These are phyloP conservation scores for Leersia perrieri DNA, from an alignment of 176 grass and related monocot genomes.

Conservation along the genomic window DNA sequence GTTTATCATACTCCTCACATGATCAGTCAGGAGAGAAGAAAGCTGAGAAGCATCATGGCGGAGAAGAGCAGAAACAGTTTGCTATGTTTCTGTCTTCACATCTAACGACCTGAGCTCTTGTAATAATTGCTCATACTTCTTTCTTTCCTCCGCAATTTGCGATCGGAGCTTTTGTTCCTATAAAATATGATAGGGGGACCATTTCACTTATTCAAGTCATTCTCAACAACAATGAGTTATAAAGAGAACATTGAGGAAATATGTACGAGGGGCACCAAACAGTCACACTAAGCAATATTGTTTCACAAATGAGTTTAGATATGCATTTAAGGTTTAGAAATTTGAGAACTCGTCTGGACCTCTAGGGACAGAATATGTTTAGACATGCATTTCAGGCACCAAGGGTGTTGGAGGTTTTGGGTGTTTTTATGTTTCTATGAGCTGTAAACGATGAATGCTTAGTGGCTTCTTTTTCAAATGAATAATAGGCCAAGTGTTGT, in stretches of 20 bases:
- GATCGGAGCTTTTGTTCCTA: slow-evolving; percentile 74
- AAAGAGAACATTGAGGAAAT: neutral
- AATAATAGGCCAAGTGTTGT: too few relatives aligned
- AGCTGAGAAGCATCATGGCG: neutral
- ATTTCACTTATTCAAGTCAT: slow-evolving; percentile 29
- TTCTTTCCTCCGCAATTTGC: slow-evolving; percentile 60
- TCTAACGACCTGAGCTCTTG: slow-evolving; percentile 50
- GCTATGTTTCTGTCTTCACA: slow-evolving; percentile 61
- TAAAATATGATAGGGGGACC: slow-evolving; percentile 18
- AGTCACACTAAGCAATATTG: neutral
- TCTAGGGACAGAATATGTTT: neutral
- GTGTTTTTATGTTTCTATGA: neutral
- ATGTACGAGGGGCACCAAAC: neutral
- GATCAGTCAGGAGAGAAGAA: neutral
- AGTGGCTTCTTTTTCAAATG: neutral
- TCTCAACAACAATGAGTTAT: neutral
- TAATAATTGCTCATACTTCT: slow-evolving; percentile 62
- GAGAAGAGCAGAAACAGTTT: slow-evolving; percentile 8
- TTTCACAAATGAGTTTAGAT: neutral
- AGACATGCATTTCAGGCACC: neutral
- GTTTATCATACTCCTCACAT: slow-evolving; percentile 1
- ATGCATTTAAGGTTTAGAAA: neutral
- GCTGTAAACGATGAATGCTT: neutral
- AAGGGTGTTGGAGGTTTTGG: neutral
- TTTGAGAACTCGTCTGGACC: neutral